phyloP scores from a whole-genome alignment of 1,284 basidiomycete species.

The Cronartium quercuum region DNA sequence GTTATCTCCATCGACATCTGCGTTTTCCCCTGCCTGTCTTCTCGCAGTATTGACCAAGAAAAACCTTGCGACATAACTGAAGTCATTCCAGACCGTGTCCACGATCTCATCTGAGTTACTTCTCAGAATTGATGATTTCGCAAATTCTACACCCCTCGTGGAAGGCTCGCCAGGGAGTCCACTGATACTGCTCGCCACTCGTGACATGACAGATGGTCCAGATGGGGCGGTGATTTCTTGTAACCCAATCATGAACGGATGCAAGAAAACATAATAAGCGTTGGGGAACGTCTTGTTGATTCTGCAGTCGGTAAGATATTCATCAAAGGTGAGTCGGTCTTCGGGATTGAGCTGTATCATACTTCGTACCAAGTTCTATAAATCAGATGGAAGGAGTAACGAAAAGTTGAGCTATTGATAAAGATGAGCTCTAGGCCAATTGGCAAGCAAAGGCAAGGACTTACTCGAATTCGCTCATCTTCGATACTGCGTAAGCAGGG shows the following conservation, averaged over 20 bases:
- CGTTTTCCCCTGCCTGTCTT: slow-evolving; percentile 4
- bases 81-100: slow-evolving; percentile 72
- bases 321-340: slow-evolving; percentile 73
- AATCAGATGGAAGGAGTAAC: slow-evolving; percentile 43
- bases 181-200: slow-evolving; percentile 33
- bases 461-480: slow-evolving; percentile 71
- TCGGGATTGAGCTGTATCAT: slow-evolving; percentile 81
- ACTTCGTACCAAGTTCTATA: slow-evolving; percentile 71
- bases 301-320: slow-evolving; percentile 68
- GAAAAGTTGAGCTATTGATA: background rate
- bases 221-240: slow-evolving; percentile 59
- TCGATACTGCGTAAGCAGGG: slow-evolving; percentile 67
- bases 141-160: slow-evolving; percentile 18
- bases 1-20: background rate
- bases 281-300: slow-evolving; percentile 73
- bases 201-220: slow-evolving; percentile 45
- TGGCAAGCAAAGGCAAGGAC: slow-evolving; percentile 44
- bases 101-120: slow-evolving; percentile 71
- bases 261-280: slow-evolving; percentile 86
- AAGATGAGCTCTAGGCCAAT: background rate
- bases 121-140: slow-evolving; percentile 55
- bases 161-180: slow-evolving; percentile 18
- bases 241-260: slow-evolving; percentile 75
- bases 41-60: slow-evolving; percentile 15
- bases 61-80: slow-evolving; percentile 52